A percentile compares a stretch with the other conserved stretches of the same genome.
These are phyloP conservation scores for Aureobasidium leucospermi DNA, from an alignment of 2,329 filamentous ascomycete species.

Conservation along the genomic window DNA sequence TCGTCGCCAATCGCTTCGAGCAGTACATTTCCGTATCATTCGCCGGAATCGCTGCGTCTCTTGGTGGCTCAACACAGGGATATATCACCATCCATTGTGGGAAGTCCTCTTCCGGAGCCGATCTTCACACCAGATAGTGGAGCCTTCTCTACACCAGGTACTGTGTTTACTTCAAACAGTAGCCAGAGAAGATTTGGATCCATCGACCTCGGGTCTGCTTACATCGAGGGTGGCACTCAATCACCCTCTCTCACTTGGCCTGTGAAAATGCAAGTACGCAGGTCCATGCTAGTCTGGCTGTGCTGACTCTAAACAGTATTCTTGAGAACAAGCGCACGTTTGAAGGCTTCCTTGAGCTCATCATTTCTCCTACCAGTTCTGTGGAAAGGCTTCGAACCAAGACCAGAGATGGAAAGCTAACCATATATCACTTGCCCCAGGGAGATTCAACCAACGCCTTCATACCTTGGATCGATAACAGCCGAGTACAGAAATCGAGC, in stretches of 20 bases:
- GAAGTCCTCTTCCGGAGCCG: not conserved
- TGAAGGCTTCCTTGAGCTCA: not conserved
- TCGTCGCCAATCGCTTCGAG: not conserved
- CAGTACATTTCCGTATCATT: not conserved
- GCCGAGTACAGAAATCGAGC: not conserved
- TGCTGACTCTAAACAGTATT: not conserved
- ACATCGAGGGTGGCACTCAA: not conserved
- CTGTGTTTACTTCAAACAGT: not conserved
- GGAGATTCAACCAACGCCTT: not conserved
- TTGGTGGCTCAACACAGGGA: not conserved
- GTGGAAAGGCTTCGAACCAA: not conserved
- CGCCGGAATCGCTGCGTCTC: too few relatives aligned
- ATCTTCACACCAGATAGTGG: not conserved
- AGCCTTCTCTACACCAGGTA: not conserved
- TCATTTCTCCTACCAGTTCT: not conserved
- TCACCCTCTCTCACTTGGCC: not conserved
- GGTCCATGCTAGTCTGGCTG: not conserved
- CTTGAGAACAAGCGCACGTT: not conserved
- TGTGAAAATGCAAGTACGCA: not conserved
- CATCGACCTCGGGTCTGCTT: not conserved
- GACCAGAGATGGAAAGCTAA: not conserved
- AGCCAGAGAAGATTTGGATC: not conserved
- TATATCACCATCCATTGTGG: not conserved
- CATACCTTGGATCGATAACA: slow-evolving; percentile 1
- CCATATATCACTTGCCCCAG: not conserved